phyloP scores from a whole-genome alignment of 1,139 yeast species.

The Geotrichum histeridarum region DNA sequence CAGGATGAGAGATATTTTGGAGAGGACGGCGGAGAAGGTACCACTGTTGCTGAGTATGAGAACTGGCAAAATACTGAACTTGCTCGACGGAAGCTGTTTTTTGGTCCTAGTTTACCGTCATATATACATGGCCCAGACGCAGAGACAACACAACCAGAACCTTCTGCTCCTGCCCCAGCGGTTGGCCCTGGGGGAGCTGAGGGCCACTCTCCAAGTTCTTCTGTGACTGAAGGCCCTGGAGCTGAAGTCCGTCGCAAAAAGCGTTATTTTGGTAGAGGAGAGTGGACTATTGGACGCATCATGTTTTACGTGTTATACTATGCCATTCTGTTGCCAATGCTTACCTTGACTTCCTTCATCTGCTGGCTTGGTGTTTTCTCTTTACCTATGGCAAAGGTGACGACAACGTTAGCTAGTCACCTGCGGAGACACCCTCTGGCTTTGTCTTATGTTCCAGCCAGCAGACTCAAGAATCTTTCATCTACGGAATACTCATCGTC shows the following conservation, averaged over 20 bases:
- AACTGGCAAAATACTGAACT: slow-evolving; percentile 77
- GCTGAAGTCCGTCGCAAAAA: slow-evolving; percentile 24
- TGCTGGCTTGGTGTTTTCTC: slow-evolving; percentile 86
- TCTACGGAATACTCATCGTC: slow-evolving; percentile 32
- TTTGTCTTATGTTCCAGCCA: slow-evolving; percentile 60
- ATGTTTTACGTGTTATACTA: slow-evolving; percentile 73
- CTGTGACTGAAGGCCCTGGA: slow-evolving; percentile 1
- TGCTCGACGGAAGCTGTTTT: slow-evolving; percentile 58
- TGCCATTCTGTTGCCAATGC: slow-evolving; percentile 61
- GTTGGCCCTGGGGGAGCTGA: not conserved
- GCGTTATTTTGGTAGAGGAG: slow-evolving; percentile 85
- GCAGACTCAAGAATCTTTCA: slow-evolving; percentile 33
- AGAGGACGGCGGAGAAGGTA: slow-evolving; percentile 88
- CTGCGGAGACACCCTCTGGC: slow-evolving; percentile 89
- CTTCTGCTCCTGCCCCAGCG: not conserved
- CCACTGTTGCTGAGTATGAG: slow-evolving; percentile 77
- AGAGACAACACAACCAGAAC: not conserved
- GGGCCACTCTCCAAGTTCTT: slow-evolving; percentile 3
- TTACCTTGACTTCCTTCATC: slow-evolving; percentile 49
- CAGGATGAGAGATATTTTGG: slow-evolving; percentile 74
- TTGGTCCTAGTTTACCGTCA: slow-evolving; percentile 43
- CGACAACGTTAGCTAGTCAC: slow-evolving; percentile 66
- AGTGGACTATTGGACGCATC: slow-evolving; percentile 83
- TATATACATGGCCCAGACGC: not conserved
- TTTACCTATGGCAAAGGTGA: slow-evolving; percentile 84